Evolutionary conservation across 2,329 filamentous ascomycete genomes (phyloP).

Genomic region (Hymenoscyphus linearis): DNA sequence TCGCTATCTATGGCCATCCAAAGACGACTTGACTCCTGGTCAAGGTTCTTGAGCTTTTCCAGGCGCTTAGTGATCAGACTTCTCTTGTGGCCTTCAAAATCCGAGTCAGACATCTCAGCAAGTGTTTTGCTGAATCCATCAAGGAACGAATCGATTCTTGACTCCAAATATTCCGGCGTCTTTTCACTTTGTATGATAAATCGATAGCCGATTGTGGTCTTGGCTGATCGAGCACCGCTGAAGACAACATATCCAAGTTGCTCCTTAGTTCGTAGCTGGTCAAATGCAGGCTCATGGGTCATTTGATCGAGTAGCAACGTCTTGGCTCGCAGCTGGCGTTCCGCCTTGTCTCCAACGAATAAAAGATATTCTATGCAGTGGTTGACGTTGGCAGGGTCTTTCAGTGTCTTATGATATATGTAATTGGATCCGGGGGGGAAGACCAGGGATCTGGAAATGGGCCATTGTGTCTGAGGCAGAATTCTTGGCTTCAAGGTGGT

Average conservation of each 20-base stretch:
- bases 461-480: conserved; percentile 74
- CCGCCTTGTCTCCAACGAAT: conserved; percentile 62
- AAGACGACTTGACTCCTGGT: conserved; percentile 75
- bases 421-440: conserved; percentile 77
- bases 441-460: conserved; percentile 69
- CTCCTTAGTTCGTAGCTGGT: conserved; percentile 92
- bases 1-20: conserved; percentile 83
- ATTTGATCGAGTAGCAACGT: conserved; percentile 82
- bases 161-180: conserved; percentile 75
- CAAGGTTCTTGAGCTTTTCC: conserved; percentile 89
- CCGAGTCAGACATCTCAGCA: conserved; percentile 69
- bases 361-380: conserved; percentile 78
- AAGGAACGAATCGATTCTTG: conserved; percentile 82
- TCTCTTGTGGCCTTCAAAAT: conserved; percentile 87
- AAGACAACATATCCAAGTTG: conserved; percentile 97
- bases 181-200: conserved; percentile 93
- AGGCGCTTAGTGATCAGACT: conserved; percentile 81
- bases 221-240: conserved; percentile 64
- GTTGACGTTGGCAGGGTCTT: conserved; percentile 85
- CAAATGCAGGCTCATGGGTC: conserved; percentile 87
- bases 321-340: conserved; percentile 68
- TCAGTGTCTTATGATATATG: conserved; percentile 73
- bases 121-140: conserved; percentile 59
- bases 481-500: conserved; percentile 67
- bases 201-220: conserved; percentile 79